A percentile compares a stretch with the other conserved stretches of the same genome.
phyloP scores from a whole-genome alignment of 805 yeast genomes.

The Sporopachydermia lactativora region DNA sequence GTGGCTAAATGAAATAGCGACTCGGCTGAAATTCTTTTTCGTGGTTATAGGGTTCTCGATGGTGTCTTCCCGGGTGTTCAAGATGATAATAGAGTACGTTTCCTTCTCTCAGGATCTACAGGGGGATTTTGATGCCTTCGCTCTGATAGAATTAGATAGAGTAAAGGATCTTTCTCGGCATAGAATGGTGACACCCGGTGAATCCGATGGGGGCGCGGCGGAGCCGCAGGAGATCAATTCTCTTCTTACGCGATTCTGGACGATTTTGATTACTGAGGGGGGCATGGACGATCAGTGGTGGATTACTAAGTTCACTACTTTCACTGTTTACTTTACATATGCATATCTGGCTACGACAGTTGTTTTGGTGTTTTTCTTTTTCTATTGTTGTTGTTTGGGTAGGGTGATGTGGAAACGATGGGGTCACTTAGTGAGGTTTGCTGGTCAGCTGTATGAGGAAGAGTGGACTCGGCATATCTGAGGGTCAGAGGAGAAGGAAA shows the following conservation, averaged over 20 bases:
- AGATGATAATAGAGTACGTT: neutral
- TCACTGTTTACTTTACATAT: constrained; percentile 3
- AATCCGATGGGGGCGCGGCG: neutral
- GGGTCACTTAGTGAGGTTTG: constrained; percentile 7
- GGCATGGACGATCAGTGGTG: constrained; percentile 8
- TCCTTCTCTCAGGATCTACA: neutral
- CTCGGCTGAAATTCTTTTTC: constrained; percentile 2
- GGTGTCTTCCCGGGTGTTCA: neutral
- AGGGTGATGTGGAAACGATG: constrained; percentile 12
- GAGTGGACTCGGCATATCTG: neutral
- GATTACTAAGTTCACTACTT: constrained; percentile 5
- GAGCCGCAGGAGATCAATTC: constrained; percentile 1
- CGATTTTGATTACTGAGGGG: constrained; percentile 3
- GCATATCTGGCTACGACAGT: constrained; percentile 5
- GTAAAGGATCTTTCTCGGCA: neutral
- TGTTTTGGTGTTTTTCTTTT: constrained; percentile 11
- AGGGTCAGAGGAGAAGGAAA: too few species aligned
- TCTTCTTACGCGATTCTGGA: neutral
- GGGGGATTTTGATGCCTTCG: neutral
- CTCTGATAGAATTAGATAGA: neutral
- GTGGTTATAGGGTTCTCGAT: neutral
- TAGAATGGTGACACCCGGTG: too few species aligned
- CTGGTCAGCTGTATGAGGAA: constrained; percentile 5
- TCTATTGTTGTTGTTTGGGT: constrained; percentile 10
- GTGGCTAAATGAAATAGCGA: neutral